These are phyloP conservation scores for Mariannaea elegans DNA, from an alignment of 2,329 filamentous ascomycete genomes.

Conservation along the genomic window DNA sequence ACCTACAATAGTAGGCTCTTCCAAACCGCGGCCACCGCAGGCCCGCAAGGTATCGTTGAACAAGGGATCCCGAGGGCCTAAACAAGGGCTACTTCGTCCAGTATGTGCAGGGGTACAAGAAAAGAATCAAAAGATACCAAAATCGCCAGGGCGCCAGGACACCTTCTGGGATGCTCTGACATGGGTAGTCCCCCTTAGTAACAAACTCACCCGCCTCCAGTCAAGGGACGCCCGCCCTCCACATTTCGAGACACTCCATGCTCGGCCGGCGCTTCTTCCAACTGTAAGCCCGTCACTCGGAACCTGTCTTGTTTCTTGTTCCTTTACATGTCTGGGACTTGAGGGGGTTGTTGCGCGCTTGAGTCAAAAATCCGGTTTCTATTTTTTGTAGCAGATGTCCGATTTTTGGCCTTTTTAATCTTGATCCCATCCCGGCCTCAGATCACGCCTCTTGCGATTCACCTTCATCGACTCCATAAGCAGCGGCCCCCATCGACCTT, in stretches of 20 bases:
- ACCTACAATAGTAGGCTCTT: slow-evolving; percentile 13
- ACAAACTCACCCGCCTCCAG: slow-evolving; percentile 29
- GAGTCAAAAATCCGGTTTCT: not conserved
- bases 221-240: slow-evolving; percentile 32
- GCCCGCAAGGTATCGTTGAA: slow-evolving; percentile 30
- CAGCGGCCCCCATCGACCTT: not conserved
- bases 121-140: slow-evolving; percentile 26
- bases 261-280: slow-evolving; percentile 42
- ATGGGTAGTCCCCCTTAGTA: slow-evolving; percentile 36
- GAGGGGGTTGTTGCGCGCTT: slow-evolving; percentile 19
- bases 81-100: slow-evolving; percentile 22
- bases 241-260: slow-evolving; percentile 45
- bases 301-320: slow-evolving; percentile 36
- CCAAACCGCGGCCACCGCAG: slow-evolving; percentile 42
- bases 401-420: slow-evolving; percentile 6
- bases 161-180: slow-evolving; percentile 25
- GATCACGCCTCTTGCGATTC: not conserved
- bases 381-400: not conserved
- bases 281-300: slow-evolving; percentile 31
- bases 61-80: not conserved
- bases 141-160: slow-evolving; percentile 27
- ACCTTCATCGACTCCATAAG: not conserved
- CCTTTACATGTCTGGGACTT: slow-evolving; percentile 31
- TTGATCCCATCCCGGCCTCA: slow-evolving; percentile 10
- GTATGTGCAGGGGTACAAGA: slow-evolving; percentile 27